phyloP scores from a whole-genome alignment of 2,329 filamentous ascomycete species.

The Canariomyces notabilis region DNA sequence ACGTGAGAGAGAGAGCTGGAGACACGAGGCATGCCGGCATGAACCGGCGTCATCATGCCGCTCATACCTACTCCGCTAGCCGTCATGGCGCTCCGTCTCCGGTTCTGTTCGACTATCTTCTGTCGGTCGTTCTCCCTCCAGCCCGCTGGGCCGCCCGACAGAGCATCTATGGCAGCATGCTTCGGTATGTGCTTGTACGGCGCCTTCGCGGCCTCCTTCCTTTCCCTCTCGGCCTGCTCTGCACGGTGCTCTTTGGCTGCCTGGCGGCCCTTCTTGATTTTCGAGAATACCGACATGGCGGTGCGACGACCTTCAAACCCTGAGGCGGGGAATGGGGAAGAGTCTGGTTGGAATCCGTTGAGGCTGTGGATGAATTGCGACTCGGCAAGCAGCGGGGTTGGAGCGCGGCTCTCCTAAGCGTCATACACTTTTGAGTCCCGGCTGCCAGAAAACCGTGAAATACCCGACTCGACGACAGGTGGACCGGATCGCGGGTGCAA shows the following conservation, averaged over 20 bases:
- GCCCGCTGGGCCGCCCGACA: slow-evolving; percentile 48
- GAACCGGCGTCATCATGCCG: slow-evolving; percentile 26
- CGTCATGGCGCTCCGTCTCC: slow-evolving; percentile 44
- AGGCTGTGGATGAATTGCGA: background rate
- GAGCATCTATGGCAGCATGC: slow-evolving; percentile 55
- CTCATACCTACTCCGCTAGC: slow-evolving; percentile 32
- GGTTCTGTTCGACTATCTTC: slow-evolving; percentile 47
- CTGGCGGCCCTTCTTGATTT: slow-evolving; percentile 47
- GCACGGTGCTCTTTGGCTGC: slow-evolving; percentile 51
- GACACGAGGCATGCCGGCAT: slow-evolving; percentile 41
- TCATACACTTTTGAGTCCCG: slow-evolving; percentile 4
- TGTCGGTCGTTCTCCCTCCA: slow-evolving; percentile 45
- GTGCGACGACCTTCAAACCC: no score
- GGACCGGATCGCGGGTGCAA: slow-evolving; percentile 9
- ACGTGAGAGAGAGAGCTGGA: slow-evolving; percentile 44
- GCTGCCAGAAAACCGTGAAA: background rate
- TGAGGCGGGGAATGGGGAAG: no score
- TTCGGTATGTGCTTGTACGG: slow-evolving; percentile 58
- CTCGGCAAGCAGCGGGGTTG: background rate
- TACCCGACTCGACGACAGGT: slow-evolving; percentile 8
- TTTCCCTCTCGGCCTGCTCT: slow-evolving; percentile 44
- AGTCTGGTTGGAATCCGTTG: background rate
- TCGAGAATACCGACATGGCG: slow-evolving; percentile 53
- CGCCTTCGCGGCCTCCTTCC: slow-evolving; percentile 36
- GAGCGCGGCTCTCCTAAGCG: slow-evolving; percentile 4